These are phyloP conservation scores for Tagetes erecta DNA, from an alignment of 129 eudicot genomes.

Conservation along the genomic window DNA sequence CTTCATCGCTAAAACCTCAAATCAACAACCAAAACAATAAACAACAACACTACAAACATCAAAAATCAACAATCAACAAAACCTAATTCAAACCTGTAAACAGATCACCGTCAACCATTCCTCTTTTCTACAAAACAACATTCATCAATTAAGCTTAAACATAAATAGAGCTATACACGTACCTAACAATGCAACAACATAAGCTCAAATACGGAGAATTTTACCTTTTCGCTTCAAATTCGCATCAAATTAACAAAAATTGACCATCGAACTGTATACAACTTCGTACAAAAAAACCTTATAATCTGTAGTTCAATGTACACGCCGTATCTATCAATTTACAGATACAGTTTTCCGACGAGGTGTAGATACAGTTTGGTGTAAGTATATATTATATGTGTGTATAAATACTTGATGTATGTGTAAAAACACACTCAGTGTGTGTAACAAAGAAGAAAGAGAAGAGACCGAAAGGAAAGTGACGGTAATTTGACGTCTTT, in stretches of 20 bases:
- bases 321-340: slow-evolving; percentile 14
- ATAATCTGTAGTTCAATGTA: slow-evolving; percentile 17
- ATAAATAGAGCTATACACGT: slow-evolving; percentile 17
- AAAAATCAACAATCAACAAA: slow-evolving; percentile 21
- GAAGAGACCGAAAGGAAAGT: slow-evolving; percentile 24
- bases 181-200: slow-evolving; percentile 23
- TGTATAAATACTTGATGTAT: slow-evolving; percentile 24
- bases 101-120: slow-evolving; percentile 56
- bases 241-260: slow-evolving; percentile 30
- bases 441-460: slow-evolving; percentile 23
- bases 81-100: slow-evolving; percentile 43
- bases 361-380: slow-evolving; percentile 35
- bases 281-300: slow-evolving; percentile 6
- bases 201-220: slow-evolving; percentile 15
- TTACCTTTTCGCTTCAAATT: slow-evolving; percentile 22
- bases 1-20: slow-evolving; percentile 35
- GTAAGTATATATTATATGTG: slow-evolving; percentile 29
- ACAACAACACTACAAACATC: slow-evolving; percentile 32
- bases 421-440: slow-evolving; percentile 17
- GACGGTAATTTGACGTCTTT: slow-evolving; percentile 30
- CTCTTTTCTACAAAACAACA: slow-evolving; percentile 18
- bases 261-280: slow-evolving; percentile 24
- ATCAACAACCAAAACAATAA: slow-evolving; percentile 15
- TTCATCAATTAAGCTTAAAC: slow-evolving; percentile 39
- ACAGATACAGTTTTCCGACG: slow-evolving; percentile 17